Base-by-base conservation (phyloP, 2,329 filamentous ascomycete genomes). In the Sporothrix brasiliensis region DNA sequence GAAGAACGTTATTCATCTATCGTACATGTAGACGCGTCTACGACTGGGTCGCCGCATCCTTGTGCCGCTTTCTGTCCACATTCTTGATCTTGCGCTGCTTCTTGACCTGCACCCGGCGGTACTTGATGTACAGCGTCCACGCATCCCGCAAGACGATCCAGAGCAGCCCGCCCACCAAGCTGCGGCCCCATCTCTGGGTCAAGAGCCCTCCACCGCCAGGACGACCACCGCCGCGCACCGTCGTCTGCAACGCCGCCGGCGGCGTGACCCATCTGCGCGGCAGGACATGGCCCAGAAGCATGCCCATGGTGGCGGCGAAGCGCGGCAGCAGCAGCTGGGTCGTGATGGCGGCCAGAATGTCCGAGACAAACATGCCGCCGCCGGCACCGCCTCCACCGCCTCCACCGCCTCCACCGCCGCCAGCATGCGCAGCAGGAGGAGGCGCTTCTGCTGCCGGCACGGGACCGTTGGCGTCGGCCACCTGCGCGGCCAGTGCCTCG, bases 181-280 rank as follows among this genome's bases (percentile, higher is more conserved):
- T 97, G 70, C 95, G 86, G 0, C 93, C 95, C 93, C 95, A 98
- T 71, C 90, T 88, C 75, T 91, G 88, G 77, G 95, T 92, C 44
- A 99, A 79, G 34, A 98, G 83, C 0, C 91, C 90, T 0, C 87
- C 7, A 9, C 91, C 90, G 0, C 87, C 7, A 9, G 30, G 7
- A 13, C n/a, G n/a, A 4, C 50, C 34, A 9, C 34, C 34, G 4
- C 19, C 53, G 24, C 53, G 53, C 13, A 56, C 53, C 6, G 53
- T 56, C 41, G 41, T 44, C 11, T 16, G 41, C 11, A 44, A 9
- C 41, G 41, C 14, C 27, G 6, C 13, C 14, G 83, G 79, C 10
- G 80, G 79, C 0, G 81, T 81, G 11, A 90, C 88, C 89, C 91
- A 93, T 3, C 87, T 81, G 49, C 81, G 81, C 0, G 94, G 94